Evolutionary conservation across 495 filamentous ascomycete species (phyloP).

Genomic region (Penicillium argentinense): DNA sequence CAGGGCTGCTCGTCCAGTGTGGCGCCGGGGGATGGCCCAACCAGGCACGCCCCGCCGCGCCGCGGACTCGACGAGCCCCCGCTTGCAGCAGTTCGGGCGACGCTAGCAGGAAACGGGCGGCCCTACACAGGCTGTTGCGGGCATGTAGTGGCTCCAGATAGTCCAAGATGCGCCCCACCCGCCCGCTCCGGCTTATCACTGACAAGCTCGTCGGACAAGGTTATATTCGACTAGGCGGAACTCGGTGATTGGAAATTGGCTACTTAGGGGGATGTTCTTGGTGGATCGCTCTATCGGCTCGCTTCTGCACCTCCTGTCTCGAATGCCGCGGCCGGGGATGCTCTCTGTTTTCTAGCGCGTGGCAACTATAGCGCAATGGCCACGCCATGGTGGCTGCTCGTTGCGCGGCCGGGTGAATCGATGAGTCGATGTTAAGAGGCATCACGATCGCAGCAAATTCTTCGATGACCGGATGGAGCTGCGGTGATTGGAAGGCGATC

Average conservation of each 20-base stretch:
- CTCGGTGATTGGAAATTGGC: too few species aligned
- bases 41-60: not conserved
- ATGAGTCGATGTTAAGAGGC: too few species aligned
- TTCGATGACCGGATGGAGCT: not conserved
- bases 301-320: not conserved
- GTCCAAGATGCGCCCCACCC: slow-evolving; percentile 4
- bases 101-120: slow-evolving; percentile 10
- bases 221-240: too few species aligned
- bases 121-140: too few species aligned
- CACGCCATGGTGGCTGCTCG: slow-evolving; percentile 6
- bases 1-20: not conserved
- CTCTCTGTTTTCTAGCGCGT: too few species aligned
- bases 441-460: too few species aligned
- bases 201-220: slow-evolving; percentile 19
- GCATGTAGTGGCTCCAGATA: not conserved
- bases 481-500: not conserved
- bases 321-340: too few species aligned
- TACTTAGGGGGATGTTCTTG: too few species aligned
- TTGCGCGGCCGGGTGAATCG: too few species aligned
- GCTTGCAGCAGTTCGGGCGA: not conserved
- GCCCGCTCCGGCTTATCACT: slow-evolving; percentile 20
- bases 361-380: not conserved
- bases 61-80: not conserved
- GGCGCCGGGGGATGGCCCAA: slow-evolving; percentile 6
- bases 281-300: slow-evolving; percentile 4